These are phyloP conservation scores for Tuber umbilicatum DNA, from an alignment of 495 filamentous ascomycete species.

Conservation along the genomic window DNA sequence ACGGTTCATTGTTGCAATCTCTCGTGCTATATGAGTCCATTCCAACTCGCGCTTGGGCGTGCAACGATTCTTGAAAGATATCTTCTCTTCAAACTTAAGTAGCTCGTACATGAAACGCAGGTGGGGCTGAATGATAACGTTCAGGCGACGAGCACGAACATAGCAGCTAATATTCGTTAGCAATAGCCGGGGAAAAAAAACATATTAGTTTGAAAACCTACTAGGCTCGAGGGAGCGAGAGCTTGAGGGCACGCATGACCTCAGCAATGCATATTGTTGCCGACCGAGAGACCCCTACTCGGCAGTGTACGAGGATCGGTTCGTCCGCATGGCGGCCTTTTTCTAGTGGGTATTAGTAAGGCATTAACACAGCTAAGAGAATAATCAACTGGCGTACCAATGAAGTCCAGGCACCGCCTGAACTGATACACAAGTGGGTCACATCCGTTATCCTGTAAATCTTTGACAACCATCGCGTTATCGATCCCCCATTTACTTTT, in stretches of 20 bases:
- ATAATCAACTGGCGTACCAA: constrained; percentile 58
- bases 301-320: constrained; percentile 93
- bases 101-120: constrained; percentile 61
- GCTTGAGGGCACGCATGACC: constrained; percentile 71
- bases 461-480: constrained; percentile 68
- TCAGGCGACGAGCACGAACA: constrained; percentile 79
- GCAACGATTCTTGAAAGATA: constrained; percentile 41
- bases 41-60: constrained; percentile 69
- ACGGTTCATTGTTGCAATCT: constrained; percentile 91
- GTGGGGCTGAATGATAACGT: constrained; percentile 60
- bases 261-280: constrained; percentile 98
- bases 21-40: constrained; percentile 79
- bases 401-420: constrained; percentile 79
- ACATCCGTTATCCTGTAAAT: constrained; percentile 94
- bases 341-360: constrained; percentile 47
- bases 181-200: background rate
- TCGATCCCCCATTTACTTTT: constrained; percentile 61
- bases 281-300: constrained; percentile 88
- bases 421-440: constrained; percentile 86
- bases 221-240: constrained; percentile 91
- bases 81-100: constrained; percentile 87
- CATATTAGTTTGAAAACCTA: constrained; percentile 43
- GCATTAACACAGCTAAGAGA: constrained; percentile 1
- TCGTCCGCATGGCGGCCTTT: constrained; percentile 64
- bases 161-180: constrained; percentile 57